These are phyloP conservation scores for Pichia ethanolica DNA, from an alignment of 805 yeast species.

Conservation along the genomic window DNA sequence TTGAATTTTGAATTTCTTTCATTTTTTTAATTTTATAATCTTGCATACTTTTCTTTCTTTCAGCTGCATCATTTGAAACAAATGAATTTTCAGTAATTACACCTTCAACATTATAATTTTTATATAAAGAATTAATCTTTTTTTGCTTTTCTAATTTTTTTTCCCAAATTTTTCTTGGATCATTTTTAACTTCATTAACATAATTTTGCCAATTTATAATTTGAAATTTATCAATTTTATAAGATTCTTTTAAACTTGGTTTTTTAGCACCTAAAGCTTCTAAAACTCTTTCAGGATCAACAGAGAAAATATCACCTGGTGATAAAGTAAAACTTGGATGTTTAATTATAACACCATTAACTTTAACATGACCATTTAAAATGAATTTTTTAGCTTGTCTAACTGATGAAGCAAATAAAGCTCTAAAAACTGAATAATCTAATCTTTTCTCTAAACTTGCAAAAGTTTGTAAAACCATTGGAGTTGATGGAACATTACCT, in stretches of 20 bases:
- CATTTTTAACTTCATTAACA: conserved; percentile 48
- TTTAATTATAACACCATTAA: conserved; percentile 71
- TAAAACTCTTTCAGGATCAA: conserved; percentile 78
- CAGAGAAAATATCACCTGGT: conserved; percentile 84
- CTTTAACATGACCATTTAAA: conserved; percentile 71
- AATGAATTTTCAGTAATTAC: conserved; percentile 15
- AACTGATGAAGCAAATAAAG: conserved; percentile 87
- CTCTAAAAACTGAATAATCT: conserved; percentile 83
- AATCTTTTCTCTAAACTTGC: conserved; percentile 83
- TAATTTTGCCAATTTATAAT: conserved; percentile 69
- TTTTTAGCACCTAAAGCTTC: conserved; percentile 78
- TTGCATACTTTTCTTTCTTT: conserved; percentile 28
- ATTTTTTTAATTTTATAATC: conserved; percentile 30
- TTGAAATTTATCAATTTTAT: conserved; percentile 65
- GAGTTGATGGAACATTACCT: conserved; percentile 56
- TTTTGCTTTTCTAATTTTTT: conserved; percentile 38
- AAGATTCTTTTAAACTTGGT: conserved; percentile 64
- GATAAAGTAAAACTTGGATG: conserved; percentile 73
- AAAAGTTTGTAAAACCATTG: conserved; percentile 80
- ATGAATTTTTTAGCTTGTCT: conserved; percentile 92
- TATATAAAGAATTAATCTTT: conserved; percentile 28
- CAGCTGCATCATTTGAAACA: conserved; percentile 10
- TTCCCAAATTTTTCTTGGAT: conserved; percentile 53
- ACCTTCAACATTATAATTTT: conserved; percentile 17
- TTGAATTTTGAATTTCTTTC: conserved; percentile 23